Evolutionary conservation across 108 stramenopile genomes (phyloP), one percentile per base, ranked within the genome.

Genomic region (Poteriospumella lacustris): DNA sequence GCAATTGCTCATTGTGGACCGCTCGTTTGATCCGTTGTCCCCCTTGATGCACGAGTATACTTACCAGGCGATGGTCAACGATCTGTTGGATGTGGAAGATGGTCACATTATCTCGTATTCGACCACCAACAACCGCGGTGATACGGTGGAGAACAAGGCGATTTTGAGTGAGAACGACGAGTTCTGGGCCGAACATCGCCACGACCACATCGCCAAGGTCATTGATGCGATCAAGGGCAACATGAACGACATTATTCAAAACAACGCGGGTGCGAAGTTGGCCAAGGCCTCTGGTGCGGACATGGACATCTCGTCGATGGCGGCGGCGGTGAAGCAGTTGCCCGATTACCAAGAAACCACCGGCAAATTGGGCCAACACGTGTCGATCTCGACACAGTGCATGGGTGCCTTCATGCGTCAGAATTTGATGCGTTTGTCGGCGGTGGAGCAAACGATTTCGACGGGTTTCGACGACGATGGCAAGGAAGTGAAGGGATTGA

Each of bases 21-120:
- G 97, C 39, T 84, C 89, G 31, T 89, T 84, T 62, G 97, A 99
- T 80, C 92, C 91, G 68, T 83, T 97, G 58, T 90, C 95, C 5
- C 97, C 97, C 0, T 80, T 99, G 38, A 91, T 99, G 85, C 97
- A 99, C 85, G 95, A 96, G 81, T 97, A 95, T 82, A 93, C 89
- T 1, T 99, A 97, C 81, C 95, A 99, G 86, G 89, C 95, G 15
- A 91, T 98, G 91, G 94, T 97, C 33, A 90, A 96, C 52, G 97
- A 98, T 72, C 80, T 97, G 76, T 89, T 98, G 24, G 69, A 44
- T 2, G 82, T 95, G 33, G 84, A 92, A 29, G 95, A 92, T 75
- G 95, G 92, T 75, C n/a, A n/a, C n/a, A 82, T 86, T n/a, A 92
- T 93, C 76, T 90, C 90, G 26, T 75, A 86, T 39, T 80, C 59